A percentile compares a stretch with the other conserved stretches of the same genome.
Conservation (phyloP, 2,329 filamentous ascomycete genomes). For the Trichoderma koningiopsis region DNA sequence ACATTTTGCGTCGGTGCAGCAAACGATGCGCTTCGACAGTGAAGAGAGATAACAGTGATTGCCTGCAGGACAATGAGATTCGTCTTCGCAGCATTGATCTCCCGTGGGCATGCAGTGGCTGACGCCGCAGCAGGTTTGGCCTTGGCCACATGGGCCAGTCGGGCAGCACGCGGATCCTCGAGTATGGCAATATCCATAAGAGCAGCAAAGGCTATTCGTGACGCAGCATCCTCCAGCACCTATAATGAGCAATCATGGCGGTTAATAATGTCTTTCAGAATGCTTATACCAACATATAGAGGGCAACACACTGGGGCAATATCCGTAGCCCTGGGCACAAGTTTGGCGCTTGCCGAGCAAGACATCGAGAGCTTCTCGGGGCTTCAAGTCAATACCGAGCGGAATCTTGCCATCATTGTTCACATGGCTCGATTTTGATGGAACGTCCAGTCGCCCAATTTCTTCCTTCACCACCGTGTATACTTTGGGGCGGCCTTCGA, state of each 20-base stretch:
- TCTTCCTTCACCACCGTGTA: constrained; percentile 21
- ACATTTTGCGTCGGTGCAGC: constrained; percentile 33
- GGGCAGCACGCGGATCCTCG: constrained; percentile 30
- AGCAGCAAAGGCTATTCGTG: constrained; percentile 28
- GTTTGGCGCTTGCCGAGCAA: constrained; percentile 27
- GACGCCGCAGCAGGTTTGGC: constrained; percentile 30
- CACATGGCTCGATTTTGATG: constrained; percentile 8
- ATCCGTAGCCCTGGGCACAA: constrained; percentile 31
- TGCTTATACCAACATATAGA: not conserved
- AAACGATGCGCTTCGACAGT: constrained; percentile 16
- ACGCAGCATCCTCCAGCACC: constrained; percentile 31
- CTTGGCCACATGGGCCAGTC: constrained; percentile 28
- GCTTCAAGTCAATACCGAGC: not conserved
- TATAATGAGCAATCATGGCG: not conserved
- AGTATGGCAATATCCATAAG: constrained; percentile 32
- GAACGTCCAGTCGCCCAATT: constrained; percentile 19
- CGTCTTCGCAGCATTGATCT: constrained; percentile 31
- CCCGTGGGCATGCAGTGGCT: constrained; percentile 30
- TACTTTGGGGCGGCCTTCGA: constrained; percentile 23
- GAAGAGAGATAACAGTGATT: constrained; percentile 29
- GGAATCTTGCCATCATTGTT: constrained; percentile 12
- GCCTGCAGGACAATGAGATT: constrained; percentile 29
- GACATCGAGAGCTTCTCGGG: constrained; percentile 16
- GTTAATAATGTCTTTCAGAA: not conserved
- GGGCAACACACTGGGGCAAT: constrained; percentile 27